Conservation (phyloP, 345 rosid genomes). For the Luvunga scandens region DNA sequence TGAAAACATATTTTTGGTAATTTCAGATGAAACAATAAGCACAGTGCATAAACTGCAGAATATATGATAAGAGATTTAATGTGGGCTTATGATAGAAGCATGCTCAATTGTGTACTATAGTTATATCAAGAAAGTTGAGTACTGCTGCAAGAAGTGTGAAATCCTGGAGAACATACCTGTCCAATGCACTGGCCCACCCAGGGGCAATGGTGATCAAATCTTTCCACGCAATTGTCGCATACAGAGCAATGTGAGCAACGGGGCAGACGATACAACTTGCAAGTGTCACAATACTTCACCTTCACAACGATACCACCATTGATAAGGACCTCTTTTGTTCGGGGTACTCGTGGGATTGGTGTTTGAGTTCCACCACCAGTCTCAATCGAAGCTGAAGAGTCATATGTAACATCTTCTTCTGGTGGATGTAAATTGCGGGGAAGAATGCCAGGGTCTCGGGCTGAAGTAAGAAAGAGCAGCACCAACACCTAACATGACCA, state of each 20-base stretch:
- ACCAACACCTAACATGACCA: conserved; percentile 39
- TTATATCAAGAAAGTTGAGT: background rate
- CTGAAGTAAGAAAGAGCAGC: conserved; percentile 47
- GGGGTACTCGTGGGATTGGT: conserved; percentile 35
- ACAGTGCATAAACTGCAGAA: background rate
- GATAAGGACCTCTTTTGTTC: conserved; percentile 34
- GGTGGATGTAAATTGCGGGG: conserved; percentile 51
- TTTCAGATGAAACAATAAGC: background rate
- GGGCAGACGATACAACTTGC: conserved; percentile 55
- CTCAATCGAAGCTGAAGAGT: conserved; percentile 31
- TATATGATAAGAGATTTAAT: background rate
- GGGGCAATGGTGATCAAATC: conserved; percentile 61
- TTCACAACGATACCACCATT: conserved; percentile 29
- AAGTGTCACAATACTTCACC: conserved; percentile 52
- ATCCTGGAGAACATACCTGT: conserved; percentile 30
- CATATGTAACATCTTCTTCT: conserved; percentile 38
- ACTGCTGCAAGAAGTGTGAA: background rate
- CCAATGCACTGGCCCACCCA: conserved; percentile 72
- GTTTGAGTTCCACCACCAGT: conserved; percentile 33
- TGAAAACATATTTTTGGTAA: background rate
- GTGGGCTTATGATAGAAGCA: background rate
- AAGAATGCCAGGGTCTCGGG: conserved; percentile 51
- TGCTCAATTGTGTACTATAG: background rate
- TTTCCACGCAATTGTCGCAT: conserved; percentile 55
- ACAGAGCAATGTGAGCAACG: conserved; percentile 63